Percentiles rank a stretch among this genome's conserved stretches.
Conservation (phyloP, 768 basidiomycete genomes). For the Guyanaporus albipodus region DNA sequence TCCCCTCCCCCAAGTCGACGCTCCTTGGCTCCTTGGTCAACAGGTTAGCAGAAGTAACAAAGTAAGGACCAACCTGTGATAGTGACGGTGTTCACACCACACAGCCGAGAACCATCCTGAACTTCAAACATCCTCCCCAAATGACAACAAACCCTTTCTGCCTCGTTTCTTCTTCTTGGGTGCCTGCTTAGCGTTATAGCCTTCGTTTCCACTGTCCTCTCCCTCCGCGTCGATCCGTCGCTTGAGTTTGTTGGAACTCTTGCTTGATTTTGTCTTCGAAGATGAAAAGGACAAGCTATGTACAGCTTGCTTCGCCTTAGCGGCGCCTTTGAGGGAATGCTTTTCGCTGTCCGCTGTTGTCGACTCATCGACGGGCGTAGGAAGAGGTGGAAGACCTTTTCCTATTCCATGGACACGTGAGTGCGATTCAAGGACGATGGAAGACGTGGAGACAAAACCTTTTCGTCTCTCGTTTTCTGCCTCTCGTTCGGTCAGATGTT, state of each 20-base stretch:
- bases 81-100: slow-evolving; percentile 7
- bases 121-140: slow-evolving; percentile 32
- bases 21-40: not conserved
- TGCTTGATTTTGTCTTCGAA: slow-evolving; percentile 22
- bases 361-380: slow-evolving; percentile 32
- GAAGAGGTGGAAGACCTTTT: slow-evolving; percentile 56
- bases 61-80: not conserved
- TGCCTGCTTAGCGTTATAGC: slow-evolving; percentile 21
- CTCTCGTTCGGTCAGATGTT: slow-evolving; percentile 76
- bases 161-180: slow-evolving; percentile 57
- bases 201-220: slow-evolving; percentile 26
- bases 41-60: not conserved
- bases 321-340: slow-evolving; percentile 10
- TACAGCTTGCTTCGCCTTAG: slow-evolving; percentile 22
- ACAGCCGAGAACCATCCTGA: not conserved
- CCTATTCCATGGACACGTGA: slow-evolving; percentile 36
- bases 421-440: not conserved
- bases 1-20: not conserved
- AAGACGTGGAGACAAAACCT: slow-evolving; percentile 42
- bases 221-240: slow-evolving; percentile 36
- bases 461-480: slow-evolving; percentile 72
- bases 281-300: slow-evolving; percentile 41
- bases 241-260: slow-evolving; percentile 27
- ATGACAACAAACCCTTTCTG: slow-evolving; percentile 38
- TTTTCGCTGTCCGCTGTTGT: slow-evolving; percentile 29